Conservation (phyloP, 306 rosid species). For the Dryas drummondii region DNA sequence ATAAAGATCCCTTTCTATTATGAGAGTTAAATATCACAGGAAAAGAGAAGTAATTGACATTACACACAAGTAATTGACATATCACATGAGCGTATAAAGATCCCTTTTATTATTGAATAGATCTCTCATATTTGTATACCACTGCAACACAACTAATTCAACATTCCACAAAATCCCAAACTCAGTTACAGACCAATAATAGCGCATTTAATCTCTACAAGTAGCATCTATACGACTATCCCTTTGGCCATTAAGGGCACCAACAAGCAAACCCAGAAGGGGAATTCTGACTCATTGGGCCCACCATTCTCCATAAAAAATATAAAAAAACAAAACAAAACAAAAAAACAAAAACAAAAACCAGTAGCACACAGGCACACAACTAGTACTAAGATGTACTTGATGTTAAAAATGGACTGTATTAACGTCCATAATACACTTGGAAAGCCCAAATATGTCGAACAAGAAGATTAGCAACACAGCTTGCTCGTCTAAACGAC, state of each 20-base stretch:
- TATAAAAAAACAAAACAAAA: no score
- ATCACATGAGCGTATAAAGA: no score
- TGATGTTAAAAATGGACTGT: neutral
- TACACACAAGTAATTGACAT: neutral
- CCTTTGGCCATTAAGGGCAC: neutral
- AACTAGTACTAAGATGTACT: neutral
- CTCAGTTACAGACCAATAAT: neutral
- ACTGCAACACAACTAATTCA: neutral
- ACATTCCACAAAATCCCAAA: neutral
- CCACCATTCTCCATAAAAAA: neutral
- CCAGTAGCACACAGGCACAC: neutral
- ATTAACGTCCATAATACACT: no score
- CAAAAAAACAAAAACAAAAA: no score
- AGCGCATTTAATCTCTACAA: neutral
- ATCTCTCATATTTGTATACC: neutral
- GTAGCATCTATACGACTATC: neutral
- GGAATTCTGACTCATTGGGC: neutral
- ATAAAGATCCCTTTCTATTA: no score
- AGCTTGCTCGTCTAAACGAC: neutral
- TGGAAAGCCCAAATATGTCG: neutral
- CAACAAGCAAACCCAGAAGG: neutral
- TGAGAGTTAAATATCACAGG: neutral
- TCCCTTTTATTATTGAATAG: neutral
- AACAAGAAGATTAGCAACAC: neutral
- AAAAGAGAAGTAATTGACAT: neutral